phyloP scores from a whole-genome alignment of 208 protist species.

The Trypanosoma rangeli region DNA sequence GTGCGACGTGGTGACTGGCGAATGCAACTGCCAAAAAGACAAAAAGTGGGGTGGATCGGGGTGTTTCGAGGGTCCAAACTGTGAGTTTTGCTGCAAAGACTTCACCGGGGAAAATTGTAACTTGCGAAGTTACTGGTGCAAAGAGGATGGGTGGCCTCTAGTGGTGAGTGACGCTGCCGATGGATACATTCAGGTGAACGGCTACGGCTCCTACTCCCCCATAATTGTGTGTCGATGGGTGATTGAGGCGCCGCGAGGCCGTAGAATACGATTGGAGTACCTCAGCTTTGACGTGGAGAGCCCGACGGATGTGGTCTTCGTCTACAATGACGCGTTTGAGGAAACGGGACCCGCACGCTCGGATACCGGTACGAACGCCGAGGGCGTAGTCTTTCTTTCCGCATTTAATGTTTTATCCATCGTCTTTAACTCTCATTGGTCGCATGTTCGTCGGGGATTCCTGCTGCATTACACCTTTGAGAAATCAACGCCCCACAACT shows the following conservation, averaged over 20 bases:
- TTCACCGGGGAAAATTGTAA: conserved; percentile 58
- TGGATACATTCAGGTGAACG: conserved; percentile 73
- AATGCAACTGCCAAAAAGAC: conserved; percentile 54
- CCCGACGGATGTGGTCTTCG: conserved; percentile 33
- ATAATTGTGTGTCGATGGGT: conserved; percentile 60
- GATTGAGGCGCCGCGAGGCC: conserved; percentile 34
- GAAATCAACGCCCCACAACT: not conserved
- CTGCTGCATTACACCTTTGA: conserved; percentile 60
- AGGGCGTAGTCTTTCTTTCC: conserved; percentile 26
- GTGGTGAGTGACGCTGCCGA: conserved; percentile 33
- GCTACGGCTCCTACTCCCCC: conserved; percentile 47
- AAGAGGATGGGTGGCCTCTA: conserved; percentile 38
- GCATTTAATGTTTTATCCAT: conserved; percentile 33
- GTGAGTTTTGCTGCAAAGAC: conserved; percentile 74
- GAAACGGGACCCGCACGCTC: conserved; percentile 16
- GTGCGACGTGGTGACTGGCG: conserved; percentile 48
- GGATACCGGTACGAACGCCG: conserved; percentile 17
- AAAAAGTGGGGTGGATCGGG: conserved; percentile 29
- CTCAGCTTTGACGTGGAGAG: conserved; percentile 44
- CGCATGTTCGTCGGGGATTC: conserved; percentile 41
- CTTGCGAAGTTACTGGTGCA: conserved; percentile 76
- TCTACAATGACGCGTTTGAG: conserved; percentile 42
- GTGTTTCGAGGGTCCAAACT: conserved; percentile 62
- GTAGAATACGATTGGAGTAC: conserved; percentile 43
- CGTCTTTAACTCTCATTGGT: conserved; percentile 63